These are phyloP conservation scores for Xerocomus potaroensis DNA, from an alignment of 768 basidiomycete genomes.

Conservation along the genomic window DNA sequence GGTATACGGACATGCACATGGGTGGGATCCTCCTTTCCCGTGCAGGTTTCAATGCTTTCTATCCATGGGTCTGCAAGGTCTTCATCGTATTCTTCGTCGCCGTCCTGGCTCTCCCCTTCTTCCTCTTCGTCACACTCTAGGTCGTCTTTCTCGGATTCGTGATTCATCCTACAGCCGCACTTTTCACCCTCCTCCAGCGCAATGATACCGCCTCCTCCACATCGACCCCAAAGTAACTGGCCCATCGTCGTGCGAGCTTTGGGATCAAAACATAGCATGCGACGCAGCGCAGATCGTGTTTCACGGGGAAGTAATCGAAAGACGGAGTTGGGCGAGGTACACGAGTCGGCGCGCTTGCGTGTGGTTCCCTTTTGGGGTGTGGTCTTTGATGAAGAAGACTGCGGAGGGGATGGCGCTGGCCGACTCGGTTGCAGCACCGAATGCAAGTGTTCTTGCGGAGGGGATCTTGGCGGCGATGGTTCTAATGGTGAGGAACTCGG, in stretches of 20 bases:
- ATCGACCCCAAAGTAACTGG: slow-evolving; percentile 79
- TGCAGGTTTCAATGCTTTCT: slow-evolving; percentile 66
- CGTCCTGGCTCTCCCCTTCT: slow-evolving; percentile 29
- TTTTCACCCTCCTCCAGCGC: slow-evolving; percentile 31
- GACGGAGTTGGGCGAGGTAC: slow-evolving; percentile 67
- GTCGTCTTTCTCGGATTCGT: slow-evolving; percentile 21
- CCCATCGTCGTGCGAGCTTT: slow-evolving; percentile 86
- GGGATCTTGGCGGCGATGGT: background rate
- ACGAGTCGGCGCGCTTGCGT: slow-evolving; percentile 22
- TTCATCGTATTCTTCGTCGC: slow-evolving; percentile 48
- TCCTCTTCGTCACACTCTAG: slow-evolving; percentile 39
- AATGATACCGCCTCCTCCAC: slow-evolving; percentile 69
- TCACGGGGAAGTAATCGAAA: slow-evolving; percentile 95
- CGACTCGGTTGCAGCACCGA: slow-evolving; percentile 20
- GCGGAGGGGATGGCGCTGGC: slow-evolving; percentile 24
- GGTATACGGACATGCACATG: slow-evolving; percentile 75
- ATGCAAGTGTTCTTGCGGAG: slow-evolving; percentile 9
- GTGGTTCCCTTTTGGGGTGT: slow-evolving; percentile 37
- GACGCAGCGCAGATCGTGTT: slow-evolving; percentile 79
- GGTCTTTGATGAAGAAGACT: slow-evolving; percentile 31
- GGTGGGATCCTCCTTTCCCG: slow-evolving; percentile 40
- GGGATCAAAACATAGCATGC: slow-evolving; percentile 94
- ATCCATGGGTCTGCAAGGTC: slow-evolving; percentile 90
- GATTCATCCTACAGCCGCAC: slow-evolving; percentile 63
- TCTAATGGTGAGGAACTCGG: slow-evolving; percentile 4